Percentiles rank a stretch among this genome's conserved stretches.
phyloP scores from a whole-genome alignment of 495 filamentous ascomycete genomes.

The Cudoniella acicularis region DNA sequence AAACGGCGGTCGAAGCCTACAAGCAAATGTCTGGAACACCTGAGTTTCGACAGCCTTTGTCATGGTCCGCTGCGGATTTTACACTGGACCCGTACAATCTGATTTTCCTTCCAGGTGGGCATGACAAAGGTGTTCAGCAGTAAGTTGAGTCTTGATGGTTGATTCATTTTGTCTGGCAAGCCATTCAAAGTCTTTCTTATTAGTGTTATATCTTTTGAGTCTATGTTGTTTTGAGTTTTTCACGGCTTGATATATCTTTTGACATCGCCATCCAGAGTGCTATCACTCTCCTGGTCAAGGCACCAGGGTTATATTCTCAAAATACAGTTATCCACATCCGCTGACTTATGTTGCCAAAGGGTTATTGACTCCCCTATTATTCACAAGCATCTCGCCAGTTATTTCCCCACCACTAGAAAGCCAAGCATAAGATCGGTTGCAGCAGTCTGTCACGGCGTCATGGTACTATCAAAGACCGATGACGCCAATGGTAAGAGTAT shows the following conservation, averaged over 20 bases:
- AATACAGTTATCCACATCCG: too few relatives aligned
- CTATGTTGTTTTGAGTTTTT: too few relatives aligned
- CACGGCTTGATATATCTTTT: too few relatives aligned
- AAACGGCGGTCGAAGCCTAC: conserved; percentile 38
- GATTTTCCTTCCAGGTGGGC: conserved; percentile 50
- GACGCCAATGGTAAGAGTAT: conserved; percentile 37
- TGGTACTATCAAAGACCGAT: conserved; percentile 42
- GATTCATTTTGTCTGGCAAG: too few relatives aligned
- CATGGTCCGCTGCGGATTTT: conserved; percentile 46
- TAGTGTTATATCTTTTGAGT: too few relatives aligned
- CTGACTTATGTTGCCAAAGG: too few relatives aligned
- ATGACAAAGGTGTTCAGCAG: conserved; percentile 49
- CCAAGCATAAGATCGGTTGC: conserved; percentile 41
- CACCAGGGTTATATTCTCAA: too few relatives aligned
- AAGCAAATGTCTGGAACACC: conserved; percentile 38
- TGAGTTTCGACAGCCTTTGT: conserved; percentile 38
- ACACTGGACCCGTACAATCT: conserved; percentile 43
- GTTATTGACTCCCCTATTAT: conserved; percentile 48
- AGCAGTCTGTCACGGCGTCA: conserved; percentile 53
- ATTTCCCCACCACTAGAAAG: conserved; percentile 45
- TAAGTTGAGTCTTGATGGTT: too few relatives aligned
- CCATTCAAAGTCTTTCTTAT: too few relatives aligned
- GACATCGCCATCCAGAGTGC: too few relatives aligned
- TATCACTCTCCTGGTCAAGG: too few relatives aligned
- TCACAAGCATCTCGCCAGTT: conserved; percentile 42